Evolutionary conservation across 2,329 filamentous ascomycete species (phyloP), one percentile per base, ranked within the genome.

Genomic region (Ophiostoma montium): DNA sequence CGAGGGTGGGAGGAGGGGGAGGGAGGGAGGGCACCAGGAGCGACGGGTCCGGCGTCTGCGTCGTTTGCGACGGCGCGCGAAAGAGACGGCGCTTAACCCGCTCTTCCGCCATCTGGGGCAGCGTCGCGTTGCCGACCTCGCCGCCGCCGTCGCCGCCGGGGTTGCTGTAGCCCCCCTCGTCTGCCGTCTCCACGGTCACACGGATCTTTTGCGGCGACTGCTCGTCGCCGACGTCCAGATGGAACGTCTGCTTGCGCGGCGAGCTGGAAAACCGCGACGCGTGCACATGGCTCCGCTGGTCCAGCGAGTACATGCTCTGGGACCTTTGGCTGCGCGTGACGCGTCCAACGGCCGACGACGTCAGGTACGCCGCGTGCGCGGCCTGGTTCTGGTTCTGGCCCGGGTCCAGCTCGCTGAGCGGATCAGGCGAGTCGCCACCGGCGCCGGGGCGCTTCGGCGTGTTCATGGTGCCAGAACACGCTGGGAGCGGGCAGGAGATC

Each of bases 221-320:
- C 35, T 66, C 65, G 55, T 71, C 64, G 43, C 74, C 74, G 23
- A 75, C 71, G 54, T 77, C 72, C 32, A 78, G 68, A 59, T 76
- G 70, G 53, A 77, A 77, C 41, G 66, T 75, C 57, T 71, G 74
- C 62, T 75, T 78, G 45, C 72, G 65, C 35, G 75, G 74, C 38
- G 75, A 76, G 2, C 27, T 23, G 15, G 46, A 49, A 11, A 50
- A 52, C 1, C 47, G 27, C 13, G 50, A 58, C 7, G 47, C 27
- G 16, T 35, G 47, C 36, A 52, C 41, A 2, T 19, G 33, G n/a
- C 21, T 52, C 15, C 19, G 47, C 18, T 35, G 36, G 27, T 49
- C 47, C 6, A 49, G 47, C 13, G 49, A 49, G 35, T 49, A 46
- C 33, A 51, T 31, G 33, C 43, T 58, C 16, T 54, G 54, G 16